Conservation (phyloP, 139 green algal genomes). For the Auxenochlorella pyrenoidosa region DNA sequence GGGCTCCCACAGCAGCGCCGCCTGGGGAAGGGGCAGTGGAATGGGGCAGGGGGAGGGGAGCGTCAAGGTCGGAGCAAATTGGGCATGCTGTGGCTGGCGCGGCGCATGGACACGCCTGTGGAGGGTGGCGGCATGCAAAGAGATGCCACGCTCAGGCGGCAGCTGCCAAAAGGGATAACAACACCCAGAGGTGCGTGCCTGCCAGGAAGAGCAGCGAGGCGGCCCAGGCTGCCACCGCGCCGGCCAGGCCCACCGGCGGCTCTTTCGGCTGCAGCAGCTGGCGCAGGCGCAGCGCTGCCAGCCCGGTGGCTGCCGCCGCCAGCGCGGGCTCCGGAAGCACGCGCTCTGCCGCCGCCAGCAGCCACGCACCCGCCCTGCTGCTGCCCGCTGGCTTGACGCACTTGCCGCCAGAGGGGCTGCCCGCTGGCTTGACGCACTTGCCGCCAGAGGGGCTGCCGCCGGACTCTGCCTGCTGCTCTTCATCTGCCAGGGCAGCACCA, state of each 20-base stretch:
- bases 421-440: neutral
- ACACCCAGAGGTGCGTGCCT: too few relatives aligned
- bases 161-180: too few relatives aligned
- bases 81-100: too few relatives aligned
- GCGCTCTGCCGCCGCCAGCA: neutral
- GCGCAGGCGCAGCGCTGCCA: constrained; percentile 5
- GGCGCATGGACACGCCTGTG: too few relatives aligned
- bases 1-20: neutral
- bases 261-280: neutral
- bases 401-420: neutral
- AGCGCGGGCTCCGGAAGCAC: neutral
- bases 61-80: too few relatives aligned
- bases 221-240: neutral
- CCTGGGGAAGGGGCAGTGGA: neutral
- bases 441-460: neutral
- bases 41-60: too few relatives aligned
- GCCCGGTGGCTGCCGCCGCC: neutral
- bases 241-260: neutral
- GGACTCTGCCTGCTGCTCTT: too few relatives aligned
- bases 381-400: neutral
- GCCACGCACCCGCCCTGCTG: neutral
- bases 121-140: too few relatives aligned
- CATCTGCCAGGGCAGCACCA: neutral
- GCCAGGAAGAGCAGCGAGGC: neutral
- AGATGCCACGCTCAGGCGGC: too few relatives aligned